A percentile compares a stretch with the other conserved stretches of the same genome.
Conservation (phyloP, 495 filamentous ascomycete species). For the Hyaloscypha bicolor region DNA sequence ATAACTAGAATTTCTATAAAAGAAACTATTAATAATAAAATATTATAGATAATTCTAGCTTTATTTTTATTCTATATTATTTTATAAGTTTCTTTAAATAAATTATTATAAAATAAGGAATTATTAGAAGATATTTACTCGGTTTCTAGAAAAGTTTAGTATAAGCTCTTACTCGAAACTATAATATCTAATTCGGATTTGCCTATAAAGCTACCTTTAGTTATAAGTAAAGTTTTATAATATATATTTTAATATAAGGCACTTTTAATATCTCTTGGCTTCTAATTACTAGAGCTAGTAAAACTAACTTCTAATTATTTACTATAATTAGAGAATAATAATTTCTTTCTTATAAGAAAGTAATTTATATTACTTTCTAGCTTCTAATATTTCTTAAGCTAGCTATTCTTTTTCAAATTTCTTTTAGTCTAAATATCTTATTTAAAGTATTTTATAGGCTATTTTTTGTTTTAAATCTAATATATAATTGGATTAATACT, state of each 20-base stretch:
- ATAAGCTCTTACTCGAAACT: slow-evolving; percentile 13
- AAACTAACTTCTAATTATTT: slow-evolving; percentile 40
- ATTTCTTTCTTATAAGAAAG: slow-evolving; percentile 38
- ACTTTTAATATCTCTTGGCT: slow-evolving; percentile 42
- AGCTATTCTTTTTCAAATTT: slow-evolving; percentile 8
- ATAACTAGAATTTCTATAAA: slow-evolving; percentile 39
- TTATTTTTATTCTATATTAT: slow-evolving; percentile 41
- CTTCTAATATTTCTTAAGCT: slow-evolving; percentile 38
- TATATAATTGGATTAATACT: slow-evolving; percentile 30
- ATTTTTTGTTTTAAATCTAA: slow-evolving; percentile 16
- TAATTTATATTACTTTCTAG: slow-evolving; percentile 29
- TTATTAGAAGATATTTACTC: slow-evolving; percentile 30
- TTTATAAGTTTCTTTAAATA: slow-evolving; percentile 36
- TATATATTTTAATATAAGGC: slow-evolving; percentile 34
- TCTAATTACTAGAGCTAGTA: slow-evolving; percentile 40
- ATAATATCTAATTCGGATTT: slow-evolving; percentile 32
- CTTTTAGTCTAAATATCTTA: no score
- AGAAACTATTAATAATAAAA: slow-evolving; percentile 41
- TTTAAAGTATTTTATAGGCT: no score
- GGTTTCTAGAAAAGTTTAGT: neutral
- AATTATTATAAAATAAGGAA: slow-evolving; percentile 41
- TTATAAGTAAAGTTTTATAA: slow-evolving; percentile 38
- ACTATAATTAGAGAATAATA: slow-evolving; percentile 26
- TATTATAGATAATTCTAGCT: slow-evolving; percentile 41
- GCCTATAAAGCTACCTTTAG: slow-evolving; percentile 44